Percentiles rank a stretch among this genome's conserved stretches.
phyloP scores from a whole-genome alignment of 208 protist genomes.

The Lotmaria passim region DNA sequence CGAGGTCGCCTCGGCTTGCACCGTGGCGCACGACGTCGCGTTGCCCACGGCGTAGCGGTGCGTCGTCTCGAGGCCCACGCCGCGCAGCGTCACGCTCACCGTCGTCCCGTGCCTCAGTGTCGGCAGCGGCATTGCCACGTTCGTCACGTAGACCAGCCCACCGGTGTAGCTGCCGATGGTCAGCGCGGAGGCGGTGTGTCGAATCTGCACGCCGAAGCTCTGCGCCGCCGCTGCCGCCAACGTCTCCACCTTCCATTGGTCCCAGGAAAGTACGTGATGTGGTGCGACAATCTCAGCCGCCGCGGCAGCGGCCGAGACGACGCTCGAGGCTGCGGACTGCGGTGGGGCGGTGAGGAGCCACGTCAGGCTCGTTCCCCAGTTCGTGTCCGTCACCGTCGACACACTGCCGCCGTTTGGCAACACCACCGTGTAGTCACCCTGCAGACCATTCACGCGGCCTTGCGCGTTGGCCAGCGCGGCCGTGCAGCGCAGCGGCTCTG shows the following conservation, averaged over 20 bases:
- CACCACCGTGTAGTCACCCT: slow-evolving; percentile 55
- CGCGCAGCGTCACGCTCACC: slow-evolving; percentile 38
- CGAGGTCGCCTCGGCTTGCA: slow-evolving; percentile 28
- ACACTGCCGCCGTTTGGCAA: slow-evolving; percentile 65
- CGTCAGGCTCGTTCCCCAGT: slow-evolving; percentile 32
- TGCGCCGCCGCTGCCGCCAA: slow-evolving; percentile 7
- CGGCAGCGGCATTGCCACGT: slow-evolving; percentile 26
- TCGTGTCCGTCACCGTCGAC: slow-evolving; percentile 7
- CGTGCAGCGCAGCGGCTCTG: slow-evolving; percentile 54
- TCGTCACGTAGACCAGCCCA: slow-evolving; percentile 57
- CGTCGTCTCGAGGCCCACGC: slow-evolving; percentile 61
- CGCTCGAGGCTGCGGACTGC: slow-evolving; percentile 1
- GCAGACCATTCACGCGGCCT: slow-evolving; percentile 63
- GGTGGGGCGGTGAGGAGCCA: slow-evolving; percentile 43
- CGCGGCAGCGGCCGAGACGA: no score
- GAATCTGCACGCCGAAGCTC: slow-evolving; percentile 48
- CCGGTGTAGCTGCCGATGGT: slow-evolving; percentile 40
- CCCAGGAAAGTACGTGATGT: no score
- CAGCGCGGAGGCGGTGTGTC: slow-evolving; percentile 18
- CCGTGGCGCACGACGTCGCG: slow-evolving; percentile 35
- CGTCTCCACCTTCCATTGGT: background rate
- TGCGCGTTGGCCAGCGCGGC: slow-evolving; percentile 44
- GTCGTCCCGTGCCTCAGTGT: slow-evolving; percentile 21
- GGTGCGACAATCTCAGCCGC: no score
- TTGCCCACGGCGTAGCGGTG: slow-evolving; percentile 65